Conservation (phyloP, 2,329 filamentous ascomycete genomes). For the Cladophialophora carrionii region DNA sequence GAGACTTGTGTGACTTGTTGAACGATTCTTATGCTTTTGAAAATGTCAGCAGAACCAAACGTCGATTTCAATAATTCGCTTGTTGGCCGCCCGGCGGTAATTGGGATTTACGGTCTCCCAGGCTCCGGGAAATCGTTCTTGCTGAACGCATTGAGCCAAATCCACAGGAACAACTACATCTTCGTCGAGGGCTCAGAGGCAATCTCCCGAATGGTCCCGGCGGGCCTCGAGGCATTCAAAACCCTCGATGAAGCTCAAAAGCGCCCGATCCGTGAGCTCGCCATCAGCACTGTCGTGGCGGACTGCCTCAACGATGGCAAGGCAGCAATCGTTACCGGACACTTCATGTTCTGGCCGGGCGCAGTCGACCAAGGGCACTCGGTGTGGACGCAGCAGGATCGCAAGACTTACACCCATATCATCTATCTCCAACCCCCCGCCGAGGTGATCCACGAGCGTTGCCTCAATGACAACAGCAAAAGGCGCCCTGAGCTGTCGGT, state of each 20-base stretch:
- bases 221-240: neutral
- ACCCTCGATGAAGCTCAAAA: neutral
- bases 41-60: neutral
- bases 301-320: constrained; percentile 10
- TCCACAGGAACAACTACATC: neutral
- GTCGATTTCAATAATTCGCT: constrained; percentile 3
- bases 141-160: neutral
- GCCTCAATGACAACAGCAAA: neutral
- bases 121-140: constrained; percentile 8
- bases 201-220: neutral
- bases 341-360: constrained; percentile 4
- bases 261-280: neutral
- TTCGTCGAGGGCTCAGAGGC: constrained; percentile 1
- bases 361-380: neutral
- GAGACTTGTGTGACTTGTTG: too few species aligned
- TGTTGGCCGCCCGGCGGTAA: neutral
- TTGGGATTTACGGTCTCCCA: neutral
- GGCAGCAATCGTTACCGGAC: neutral
- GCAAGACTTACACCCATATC: neutral
- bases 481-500: neutral
- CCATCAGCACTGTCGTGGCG: neutral
- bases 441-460: neutral
- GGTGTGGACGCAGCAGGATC: constrained; percentile 12
- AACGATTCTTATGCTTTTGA: too few species aligned
- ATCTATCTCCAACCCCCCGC: neutral